These are phyloP conservation scores for Xylaria curta DNA, from an alignment of 495 filamentous ascomycete genomes.

Conservation along the genomic window DNA sequence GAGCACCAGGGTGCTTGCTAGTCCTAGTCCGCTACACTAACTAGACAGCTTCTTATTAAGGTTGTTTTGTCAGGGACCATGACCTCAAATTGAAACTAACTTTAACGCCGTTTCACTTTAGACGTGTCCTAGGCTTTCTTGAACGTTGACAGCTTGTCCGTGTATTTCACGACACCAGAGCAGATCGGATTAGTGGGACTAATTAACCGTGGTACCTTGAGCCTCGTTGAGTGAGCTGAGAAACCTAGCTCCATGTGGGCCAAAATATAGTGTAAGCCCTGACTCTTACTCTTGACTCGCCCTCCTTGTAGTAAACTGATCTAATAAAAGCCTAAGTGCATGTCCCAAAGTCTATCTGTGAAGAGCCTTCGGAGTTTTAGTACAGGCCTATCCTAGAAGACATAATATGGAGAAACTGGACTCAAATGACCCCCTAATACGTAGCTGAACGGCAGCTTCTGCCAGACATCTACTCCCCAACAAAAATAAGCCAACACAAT, in stretches of 20 bases:
- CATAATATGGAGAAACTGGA: slow-evolving; percentile 5
- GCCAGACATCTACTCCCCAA: background rate
- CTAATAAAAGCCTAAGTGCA: slow-evolving; percentile 17
- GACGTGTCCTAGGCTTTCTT: background rate
- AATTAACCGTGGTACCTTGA: slow-evolving; percentile 10
- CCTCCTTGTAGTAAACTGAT: slow-evolving; percentile 20
- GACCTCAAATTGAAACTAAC: slow-evolving; percentile 5
- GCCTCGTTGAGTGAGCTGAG: slow-evolving; percentile 21
- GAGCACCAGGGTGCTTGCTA: background rate
- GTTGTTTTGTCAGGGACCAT: slow-evolving; percentile 9
- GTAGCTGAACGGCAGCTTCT: background rate
- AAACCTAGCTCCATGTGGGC: slow-evolving; percentile 13
- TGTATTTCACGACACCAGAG: background rate
- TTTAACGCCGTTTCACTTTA: slow-evolving; percentile 15
- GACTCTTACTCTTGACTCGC: slow-evolving; percentile 21
- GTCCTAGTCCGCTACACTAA: background rate
- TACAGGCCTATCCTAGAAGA: slow-evolving; percentile 6
- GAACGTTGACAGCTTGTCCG: background rate
- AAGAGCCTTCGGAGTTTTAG: background rate
- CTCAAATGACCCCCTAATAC: background rate
- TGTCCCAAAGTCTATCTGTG: background rate
- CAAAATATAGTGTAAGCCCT: slow-evolving; percentile 12
- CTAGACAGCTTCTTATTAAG: slow-evolving; percentile 20
- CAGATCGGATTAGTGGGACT: background rate
- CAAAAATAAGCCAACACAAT: background rate